Base-by-base conservation (phyloP, 1,284 basidiomycete species). In the Ustilago shanxiensis region DNA sequence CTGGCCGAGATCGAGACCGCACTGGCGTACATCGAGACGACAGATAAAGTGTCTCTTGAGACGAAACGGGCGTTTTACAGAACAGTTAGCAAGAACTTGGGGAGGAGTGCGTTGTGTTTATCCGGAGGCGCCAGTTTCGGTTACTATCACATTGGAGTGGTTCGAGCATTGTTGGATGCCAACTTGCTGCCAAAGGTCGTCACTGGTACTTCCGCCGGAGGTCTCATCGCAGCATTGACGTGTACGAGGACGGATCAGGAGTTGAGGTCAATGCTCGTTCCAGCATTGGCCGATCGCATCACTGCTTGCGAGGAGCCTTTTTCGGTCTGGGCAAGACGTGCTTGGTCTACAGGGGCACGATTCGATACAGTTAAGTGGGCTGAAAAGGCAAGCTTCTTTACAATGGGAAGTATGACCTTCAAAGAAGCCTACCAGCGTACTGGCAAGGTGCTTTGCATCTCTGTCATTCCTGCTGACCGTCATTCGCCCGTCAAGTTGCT, bases 321-420 rank as follows among this genome's bases (percentile, higher is more conserved):
- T 56, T 64, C 68, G 11, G 74, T 83, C 8, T 98, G 95, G 95
- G 86, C 92, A 52, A 90, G 89, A 66, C 88, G 96, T n/a, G 91
- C 94, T 60, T 91, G 91, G 89, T 89, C 88, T 77, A 98, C 95
- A 0, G 97, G 97, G 11, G 96, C 97, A 9, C 89, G 96, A 49
- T 99, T 98, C 86, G 95, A 97, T 77, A 92, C 94, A 20, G 88
- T 95, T 11, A 83, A 89, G 77, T 99, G 97, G 97, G 97, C 96
- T 2, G 75, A 78, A 26, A 84, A 86, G 89, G 86, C 89, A 2
- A 88, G 91, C 51, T 99, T 94, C 88, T 98, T 98, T 87, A 98
- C 95, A 6, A 90, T 91, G 72, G 97, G 97, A 4, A 95, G 93
- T 0, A 90, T 94, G 89, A 99, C 96, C 0, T 99, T 99, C 88